Percentiles rank a stretch among this genome's conserved stretches.
Conservation (phyloP, 768 basidiomycete species). For the Tylopilus felleus region DNA sequence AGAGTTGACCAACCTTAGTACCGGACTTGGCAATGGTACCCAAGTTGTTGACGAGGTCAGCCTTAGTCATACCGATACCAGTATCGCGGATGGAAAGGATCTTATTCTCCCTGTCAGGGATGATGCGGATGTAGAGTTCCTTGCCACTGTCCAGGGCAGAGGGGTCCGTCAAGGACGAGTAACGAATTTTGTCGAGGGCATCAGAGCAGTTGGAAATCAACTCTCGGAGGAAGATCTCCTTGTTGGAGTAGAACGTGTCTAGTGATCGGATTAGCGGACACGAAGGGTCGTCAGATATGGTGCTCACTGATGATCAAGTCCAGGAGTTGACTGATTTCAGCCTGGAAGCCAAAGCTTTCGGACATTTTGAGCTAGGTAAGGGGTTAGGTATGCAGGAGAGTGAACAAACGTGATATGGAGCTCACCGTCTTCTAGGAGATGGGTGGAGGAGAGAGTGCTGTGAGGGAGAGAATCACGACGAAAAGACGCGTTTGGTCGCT, state of each 20-base stretch:
- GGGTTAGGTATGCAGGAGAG: constrained; percentile 11
- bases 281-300: background rate
- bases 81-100: constrained; percentile 87
- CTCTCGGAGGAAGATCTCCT: constrained; percentile 99
- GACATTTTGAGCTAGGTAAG: constrained; percentile 46
- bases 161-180: constrained; percentile 92
- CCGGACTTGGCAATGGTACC: constrained; percentile 95
- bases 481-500: constrained; percentile 17
- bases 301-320: constrained; percentile 96
- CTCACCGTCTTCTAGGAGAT: constrained; percentile 18
- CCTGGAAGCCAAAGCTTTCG: constrained; percentile 95
- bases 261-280: constrained; percentile 12
- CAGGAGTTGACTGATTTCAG: constrained; percentile 97
- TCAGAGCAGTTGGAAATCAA: constrained; percentile 96
- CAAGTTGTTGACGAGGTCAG: constrained; percentile 99
- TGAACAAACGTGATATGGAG: background rate
- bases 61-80: constrained; percentile 99
- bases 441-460: constrained; percentile 6
- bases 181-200: constrained; percentile 99
- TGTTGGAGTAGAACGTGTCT: constrained; percentile 99
- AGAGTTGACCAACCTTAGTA: constrained; percentile 60
- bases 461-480: constrained; percentile 10
- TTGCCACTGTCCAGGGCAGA: constrained; percentile 84
- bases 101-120: constrained; percentile 95
- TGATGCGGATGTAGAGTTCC: constrained; percentile 93